Evolutionary conservation across 2,329 filamentous ascomycete species (phyloP).

Genomic region (Didymella lethalis): DNA sequence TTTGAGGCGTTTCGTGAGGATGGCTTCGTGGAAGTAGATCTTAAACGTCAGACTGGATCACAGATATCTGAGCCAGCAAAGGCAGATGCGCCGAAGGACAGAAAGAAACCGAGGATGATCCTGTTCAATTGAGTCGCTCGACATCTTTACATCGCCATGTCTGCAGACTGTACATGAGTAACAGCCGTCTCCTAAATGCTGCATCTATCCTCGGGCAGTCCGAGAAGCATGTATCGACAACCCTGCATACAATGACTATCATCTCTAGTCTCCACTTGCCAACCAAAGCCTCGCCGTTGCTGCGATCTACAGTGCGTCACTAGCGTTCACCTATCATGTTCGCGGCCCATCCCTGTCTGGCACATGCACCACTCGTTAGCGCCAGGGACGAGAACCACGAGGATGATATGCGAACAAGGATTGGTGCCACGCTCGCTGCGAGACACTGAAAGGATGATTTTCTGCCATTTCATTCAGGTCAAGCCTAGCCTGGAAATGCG

Average conservation of each 20-base stretch:
- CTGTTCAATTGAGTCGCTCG: slow-evolving; percentile 9
- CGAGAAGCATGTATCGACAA: slow-evolving; percentile 2
- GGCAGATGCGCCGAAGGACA: background rate
- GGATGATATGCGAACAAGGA: slow-evolving; percentile 5
- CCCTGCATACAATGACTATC: background rate
- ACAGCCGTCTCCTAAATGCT: background rate
- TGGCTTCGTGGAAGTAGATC: slow-evolving; percentile 10
- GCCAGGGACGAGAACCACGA: slow-evolving; percentile 11
- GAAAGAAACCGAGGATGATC: slow-evolving; percentile 12
- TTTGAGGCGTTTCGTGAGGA: slow-evolving; percentile 12
- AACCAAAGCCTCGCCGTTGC: slow-evolving; percentile 3
- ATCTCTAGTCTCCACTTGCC: background rate
- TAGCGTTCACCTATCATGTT: slow-evolving; percentile 18
- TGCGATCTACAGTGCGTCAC: slow-evolving; percentile 17
- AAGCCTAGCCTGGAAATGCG: background rate
- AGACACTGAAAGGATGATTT: background rate
- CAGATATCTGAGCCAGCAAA: background rate
- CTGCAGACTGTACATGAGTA: background rate
- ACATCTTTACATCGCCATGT: too few species aligned
- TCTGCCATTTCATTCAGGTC: background rate
- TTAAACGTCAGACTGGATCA: slow-evolving; percentile 5
- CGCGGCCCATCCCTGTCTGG: slow-evolving; percentile 6
- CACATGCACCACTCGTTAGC: slow-evolving; percentile 14
- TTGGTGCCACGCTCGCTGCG: slow-evolving; percentile 8
- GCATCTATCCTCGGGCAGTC: background rate